Base-by-base conservation (phyloP, 768 basidiomycete species). In the Neoboletus brunneissimus region DNA sequence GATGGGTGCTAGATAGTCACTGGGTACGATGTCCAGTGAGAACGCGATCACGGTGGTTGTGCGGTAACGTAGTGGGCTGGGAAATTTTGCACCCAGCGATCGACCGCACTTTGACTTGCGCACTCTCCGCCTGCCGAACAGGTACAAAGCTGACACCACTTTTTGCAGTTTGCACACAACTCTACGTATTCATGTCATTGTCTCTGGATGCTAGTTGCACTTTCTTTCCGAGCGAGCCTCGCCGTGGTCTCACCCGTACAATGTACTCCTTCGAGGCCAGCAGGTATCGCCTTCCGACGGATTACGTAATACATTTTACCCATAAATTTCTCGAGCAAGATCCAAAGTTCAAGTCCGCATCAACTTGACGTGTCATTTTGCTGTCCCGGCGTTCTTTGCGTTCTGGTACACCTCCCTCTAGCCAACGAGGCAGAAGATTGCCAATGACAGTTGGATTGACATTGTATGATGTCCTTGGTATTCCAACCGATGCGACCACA, bases 391-490 rank as follows among this genome's bases (percentile, higher is more conserved):
- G 32, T 23, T 31, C n/a, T 15, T 18, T 12, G 32, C 34, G 34
- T 23, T 18, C 11, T 18, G 49, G 49, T 16, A 3, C 44, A n/a
- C 37, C 25, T 37, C 12, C 23, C 40, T 40, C 54, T 3, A 35
- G 22, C 42, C 34, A 35, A 45, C 53, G 50, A 18, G 49, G 37
- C 41, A 32, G 48, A 49, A 20, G 10, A 1, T 54, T 38, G 60
- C 55, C 56, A 60, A 72, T 73, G 73, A 56, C 60, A 40, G 47
- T 74, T 43, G 73, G 69, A 55, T 32, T 74, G 62, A 71, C 73
- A 15, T 60, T 75, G 27, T 77, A 78, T 41, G 67, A 80, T 51
- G 71, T 79, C 51, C 77, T 84, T 59, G 81, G 76, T 31, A 73
- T 84, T 52, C 59, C 72, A 12, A 69, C 62, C 25, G 70, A 73